phyloP scores from a whole-genome alignment of 108 stramenopile genomes.

The Cyclostephanos tholiformis region DNA sequence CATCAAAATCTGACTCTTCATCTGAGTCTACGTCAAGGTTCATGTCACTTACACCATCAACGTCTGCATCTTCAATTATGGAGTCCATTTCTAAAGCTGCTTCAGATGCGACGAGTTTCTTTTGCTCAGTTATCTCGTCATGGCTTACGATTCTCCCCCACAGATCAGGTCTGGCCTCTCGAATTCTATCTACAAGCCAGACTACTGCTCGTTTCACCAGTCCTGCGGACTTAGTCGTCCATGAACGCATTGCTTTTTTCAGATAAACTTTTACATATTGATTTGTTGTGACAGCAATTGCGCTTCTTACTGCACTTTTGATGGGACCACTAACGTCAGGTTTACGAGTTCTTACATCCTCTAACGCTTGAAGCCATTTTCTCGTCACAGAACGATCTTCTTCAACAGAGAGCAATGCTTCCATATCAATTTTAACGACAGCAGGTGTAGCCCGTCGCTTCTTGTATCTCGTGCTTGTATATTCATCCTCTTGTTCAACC shows the following conservation, averaged over 20 bases:
- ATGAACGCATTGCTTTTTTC: slow-evolving; percentile 70
- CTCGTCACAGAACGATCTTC: slow-evolving; percentile 81
- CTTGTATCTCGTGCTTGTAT: slow-evolving; percentile 50
- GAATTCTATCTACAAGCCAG: slow-evolving; percentile 73
- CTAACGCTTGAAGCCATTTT: slow-evolving; percentile 75
- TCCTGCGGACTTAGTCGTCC: slow-evolving; percentile 62
- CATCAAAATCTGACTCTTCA: slow-evolving; percentile 66
- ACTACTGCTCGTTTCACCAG: slow-evolving; percentile 76
- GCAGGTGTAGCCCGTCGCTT: slow-evolving; percentile 51
- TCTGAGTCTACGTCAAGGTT: slow-evolving; percentile 65
- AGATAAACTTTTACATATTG: slow-evolving; percentile 72
- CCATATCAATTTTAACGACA: slow-evolving; percentile 81
- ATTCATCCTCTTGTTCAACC: slow-evolving; percentile 60
- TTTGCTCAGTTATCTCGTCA: slow-evolving; percentile 51
- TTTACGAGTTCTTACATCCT: slow-evolving; percentile 60
- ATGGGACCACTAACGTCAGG: slow-evolving; percentile 53
- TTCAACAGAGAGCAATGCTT: slow-evolving; percentile 64
- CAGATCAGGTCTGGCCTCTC: slow-evolving; percentile 81
- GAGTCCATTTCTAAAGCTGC: slow-evolving; percentile 72
- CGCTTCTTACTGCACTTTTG: slow-evolving; percentile 59
- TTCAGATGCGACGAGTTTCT: slow-evolving; percentile 73
- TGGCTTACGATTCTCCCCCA: slow-evolving; percentile 45
- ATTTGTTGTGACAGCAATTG: slow-evolving; percentile 65
- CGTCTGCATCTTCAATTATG: slow-evolving; percentile 57
- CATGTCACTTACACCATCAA: slow-evolving; percentile 63